These are phyloP conservation scores for Phytophthora podocarpi DNA, from an alignment of 352 stramenopile species.

Conservation along the genomic window DNA sequence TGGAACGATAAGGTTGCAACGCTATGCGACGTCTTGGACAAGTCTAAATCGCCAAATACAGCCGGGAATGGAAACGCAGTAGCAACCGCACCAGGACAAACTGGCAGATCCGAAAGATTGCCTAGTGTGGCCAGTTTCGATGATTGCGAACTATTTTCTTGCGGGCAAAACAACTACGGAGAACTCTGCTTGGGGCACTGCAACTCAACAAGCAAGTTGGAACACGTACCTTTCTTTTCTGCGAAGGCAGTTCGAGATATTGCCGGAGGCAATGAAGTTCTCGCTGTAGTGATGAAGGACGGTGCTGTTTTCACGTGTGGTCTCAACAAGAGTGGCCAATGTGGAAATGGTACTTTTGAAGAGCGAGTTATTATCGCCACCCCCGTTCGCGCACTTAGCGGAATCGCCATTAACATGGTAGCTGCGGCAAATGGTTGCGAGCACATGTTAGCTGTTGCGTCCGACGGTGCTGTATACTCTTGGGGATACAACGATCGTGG, in stretches of 20 bases:
- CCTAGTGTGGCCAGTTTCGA: constrained; percentile 52
- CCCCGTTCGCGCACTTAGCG: constrained; percentile 69
- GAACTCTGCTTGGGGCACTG: constrained; percentile 87
- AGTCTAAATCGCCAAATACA: constrained; percentile 28
- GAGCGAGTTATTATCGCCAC: constrained; percentile 81
- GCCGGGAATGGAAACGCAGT: neutral
- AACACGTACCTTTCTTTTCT: constrained; percentile 87
- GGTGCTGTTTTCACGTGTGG: constrained; percentile 80
- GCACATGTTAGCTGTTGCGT: constrained; percentile 85
- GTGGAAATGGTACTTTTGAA: constrained; percentile 87
- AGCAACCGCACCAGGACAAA: constrained; percentile 6
- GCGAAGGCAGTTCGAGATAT: constrained; percentile 77
- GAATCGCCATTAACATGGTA: constrained; percentile 71
- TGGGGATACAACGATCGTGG: constrained; percentile 90
- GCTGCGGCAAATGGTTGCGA: constrained; percentile 86
- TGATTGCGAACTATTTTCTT: constrained; percentile 89
- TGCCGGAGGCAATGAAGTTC: constrained; percentile 82
- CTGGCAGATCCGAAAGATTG: constrained; percentile 3
- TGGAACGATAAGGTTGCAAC: constrained; percentile 59
- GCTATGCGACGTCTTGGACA: constrained; percentile 43
- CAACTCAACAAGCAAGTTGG: constrained; percentile 87
- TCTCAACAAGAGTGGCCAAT: constrained; percentile 90
- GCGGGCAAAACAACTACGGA: constrained; percentile 90
- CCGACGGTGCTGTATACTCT: constrained; percentile 79
- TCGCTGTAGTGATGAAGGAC: constrained; percentile 87